Evolutionary conservation across 129 eudicot species (phyloP).

Genomic region (Calendula officinalis): DNA sequence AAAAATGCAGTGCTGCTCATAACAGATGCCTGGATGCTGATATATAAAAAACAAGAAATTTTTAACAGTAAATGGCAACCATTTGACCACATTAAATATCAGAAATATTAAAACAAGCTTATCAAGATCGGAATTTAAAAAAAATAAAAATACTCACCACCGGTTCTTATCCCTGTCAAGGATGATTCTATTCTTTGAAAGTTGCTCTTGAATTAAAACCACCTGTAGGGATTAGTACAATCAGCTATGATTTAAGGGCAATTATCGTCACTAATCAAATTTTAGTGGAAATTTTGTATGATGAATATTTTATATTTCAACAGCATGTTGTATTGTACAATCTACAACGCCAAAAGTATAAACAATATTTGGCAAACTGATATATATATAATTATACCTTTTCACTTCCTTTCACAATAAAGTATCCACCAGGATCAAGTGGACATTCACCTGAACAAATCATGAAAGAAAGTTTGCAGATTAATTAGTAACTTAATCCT

Average conservation of each 20-base stretch:
- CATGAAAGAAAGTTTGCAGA: neutral
- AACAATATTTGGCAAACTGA: too few species aligned
- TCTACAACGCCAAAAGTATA: neutral
- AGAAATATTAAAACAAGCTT: too few species aligned
- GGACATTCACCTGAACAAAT: conserved; percentile 85
- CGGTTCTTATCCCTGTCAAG: conserved; percentile 84
- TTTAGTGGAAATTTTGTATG: too few species aligned
- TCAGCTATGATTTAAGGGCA: neutral
- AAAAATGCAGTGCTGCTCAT: conserved; percentile 74
- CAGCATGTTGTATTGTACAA: too few species aligned
- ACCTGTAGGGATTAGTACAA: conserved; percentile 53
- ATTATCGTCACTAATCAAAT: neutral
- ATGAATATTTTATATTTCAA: too few species aligned
- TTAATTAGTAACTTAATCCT: too few species aligned
- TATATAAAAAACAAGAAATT: conserved; percentile 9
- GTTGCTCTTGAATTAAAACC: conserved; percentile 92
- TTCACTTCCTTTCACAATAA: conserved; percentile 89
- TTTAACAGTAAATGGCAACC: too few species aligned
- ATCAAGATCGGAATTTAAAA: neutral
- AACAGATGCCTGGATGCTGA: conserved; percentile 89
- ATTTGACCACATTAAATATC: too few species aligned
- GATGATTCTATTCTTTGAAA: conserved; percentile 93
- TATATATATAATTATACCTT: conserved; percentile 48
- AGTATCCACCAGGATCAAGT: conserved; percentile 99
- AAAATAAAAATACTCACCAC: conserved; percentile 47